A percentile compares a stretch with the other conserved stretches of the same genome.
phyloP scores from a whole-genome alignment of 495 filamentous ascomycete genomes.

The Parathielavia hyrcaniae region DNA sequence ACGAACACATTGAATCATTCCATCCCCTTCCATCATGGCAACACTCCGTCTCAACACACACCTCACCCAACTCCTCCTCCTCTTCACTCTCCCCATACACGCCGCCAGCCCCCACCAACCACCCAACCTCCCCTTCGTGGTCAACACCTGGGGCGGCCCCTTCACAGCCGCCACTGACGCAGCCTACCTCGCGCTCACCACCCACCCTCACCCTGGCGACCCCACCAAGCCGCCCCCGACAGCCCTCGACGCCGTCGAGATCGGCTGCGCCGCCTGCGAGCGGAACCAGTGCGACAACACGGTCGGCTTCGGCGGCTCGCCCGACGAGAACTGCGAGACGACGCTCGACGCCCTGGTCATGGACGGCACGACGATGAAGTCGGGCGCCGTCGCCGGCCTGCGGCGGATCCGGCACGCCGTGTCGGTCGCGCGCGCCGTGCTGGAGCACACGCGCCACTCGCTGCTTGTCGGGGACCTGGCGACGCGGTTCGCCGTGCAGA shows the following conservation, averaged over 20 bases:
- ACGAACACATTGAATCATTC: background rate
- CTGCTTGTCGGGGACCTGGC: constrained; percentile 43
- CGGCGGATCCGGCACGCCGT: constrained; percentile 41
- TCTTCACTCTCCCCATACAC: constrained; percentile 1
- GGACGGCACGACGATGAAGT: constrained; percentile 43
- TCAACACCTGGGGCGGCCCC: constrained; percentile 44
- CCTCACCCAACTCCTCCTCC: constrained; percentile 1
- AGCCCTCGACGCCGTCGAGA: constrained; percentile 40
- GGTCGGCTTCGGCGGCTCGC: constrained; percentile 45
- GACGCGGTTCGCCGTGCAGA: constrained; percentile 41
- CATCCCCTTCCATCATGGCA: no score
- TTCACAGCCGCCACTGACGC: constrained; percentile 46
- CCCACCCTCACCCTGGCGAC: background rate
- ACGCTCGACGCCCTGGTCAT: constrained; percentile 46
- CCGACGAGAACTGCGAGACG: constrained; percentile 45
- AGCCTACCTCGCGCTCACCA: constrained; percentile 35
- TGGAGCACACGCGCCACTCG: constrained; percentile 42
- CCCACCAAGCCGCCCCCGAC: constrained; percentile 19
- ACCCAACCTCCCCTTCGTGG: constrained; percentile 38
- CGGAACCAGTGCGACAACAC: constrained; percentile 41
- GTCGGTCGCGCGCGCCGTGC: constrained; percentile 41
- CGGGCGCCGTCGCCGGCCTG: constrained; percentile 42
- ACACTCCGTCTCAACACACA: background rate
- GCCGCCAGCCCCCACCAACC: background rate
- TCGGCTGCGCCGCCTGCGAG: constrained; percentile 44